phyloP scores from a whole-genome alignment of 768 basidiomycete species.

The Zangia roseola region DNA sequence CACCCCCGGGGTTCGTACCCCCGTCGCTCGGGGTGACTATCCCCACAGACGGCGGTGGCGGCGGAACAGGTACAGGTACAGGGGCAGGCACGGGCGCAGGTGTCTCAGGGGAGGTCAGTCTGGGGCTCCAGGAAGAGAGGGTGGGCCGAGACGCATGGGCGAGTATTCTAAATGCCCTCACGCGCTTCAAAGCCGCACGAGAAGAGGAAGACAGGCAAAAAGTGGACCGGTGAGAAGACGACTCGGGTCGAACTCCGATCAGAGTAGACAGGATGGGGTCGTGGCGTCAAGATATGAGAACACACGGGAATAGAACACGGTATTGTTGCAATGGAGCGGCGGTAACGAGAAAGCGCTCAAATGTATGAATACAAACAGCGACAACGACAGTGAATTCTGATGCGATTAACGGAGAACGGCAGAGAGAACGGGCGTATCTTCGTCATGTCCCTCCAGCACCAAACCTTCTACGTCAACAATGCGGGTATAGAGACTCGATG shows the following conservation, averaged over 20 bases:
- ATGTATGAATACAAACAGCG: too few species aligned
- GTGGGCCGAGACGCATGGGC: slow-evolving; percentile 78
- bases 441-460: too few species aligned
- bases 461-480: slow-evolving; percentile 2
- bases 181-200: slow-evolving; percentile 53
- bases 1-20: slow-evolving; percentile 68
- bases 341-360: neutral
- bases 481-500: slow-evolving; percentile 16
- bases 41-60: slow-evolving; percentile 37
- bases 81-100: too few species aligned
- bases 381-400: too few species aligned
- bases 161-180: slow-evolving; percentile 66
- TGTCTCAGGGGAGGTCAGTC: slow-evolving; percentile 35
- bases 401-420: slow-evolving; percentile 10
- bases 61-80: too few species aligned
- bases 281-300: slow-evolving; percentile 14
- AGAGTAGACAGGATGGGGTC: too few species aligned
- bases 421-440: neutral
- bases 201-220: slow-evolving; percentile 19
- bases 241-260: too few species aligned
- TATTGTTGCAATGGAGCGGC: slow-evolving; percentile 1
- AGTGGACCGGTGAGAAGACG: too few species aligned
- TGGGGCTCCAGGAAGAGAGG: slow-evolving; percentile 76
- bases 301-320: slow-evolving; percentile 17
- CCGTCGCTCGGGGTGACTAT: slow-evolving; percentile 78